Evolutionary conservation across 2,329 filamentous ascomycete genomes (phyloP).

Genomic region (Hymenoscyphus linearis): DNA sequence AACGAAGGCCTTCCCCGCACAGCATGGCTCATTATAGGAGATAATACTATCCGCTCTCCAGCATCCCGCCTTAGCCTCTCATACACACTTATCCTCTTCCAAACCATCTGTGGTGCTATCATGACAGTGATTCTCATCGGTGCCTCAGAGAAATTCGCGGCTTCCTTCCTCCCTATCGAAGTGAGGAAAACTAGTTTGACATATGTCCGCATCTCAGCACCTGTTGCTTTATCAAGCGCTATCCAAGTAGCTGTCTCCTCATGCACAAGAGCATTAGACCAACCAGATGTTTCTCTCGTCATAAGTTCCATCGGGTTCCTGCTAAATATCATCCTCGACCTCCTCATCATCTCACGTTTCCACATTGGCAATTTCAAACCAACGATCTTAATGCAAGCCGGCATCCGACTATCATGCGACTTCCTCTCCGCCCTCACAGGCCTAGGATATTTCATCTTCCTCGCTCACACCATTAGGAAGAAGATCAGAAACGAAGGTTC

Average conservation of each 20-base stretch:
- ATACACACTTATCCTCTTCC: constrained; percentile 58
- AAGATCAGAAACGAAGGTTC: constrained; percentile 1
- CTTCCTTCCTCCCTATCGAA: constrained; percentile 57
- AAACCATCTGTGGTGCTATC: constrained; percentile 50
- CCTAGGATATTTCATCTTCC: constrained; percentile 52
- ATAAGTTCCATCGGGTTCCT: constrained; percentile 60
- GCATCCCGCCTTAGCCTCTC: constrained; percentile 51
- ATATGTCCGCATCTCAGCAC: constrained; percentile 61
- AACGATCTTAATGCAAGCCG: constrained; percentile 59
- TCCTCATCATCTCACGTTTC: constrained; percentile 61
- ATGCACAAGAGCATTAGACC: constrained; percentile 60
- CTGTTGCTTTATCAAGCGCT: constrained; percentile 56
- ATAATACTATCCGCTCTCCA: constrained; percentile 49
- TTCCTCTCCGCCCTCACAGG: constrained; percentile 50
- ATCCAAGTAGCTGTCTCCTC: constrained; percentile 58
- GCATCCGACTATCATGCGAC: constrained; percentile 57
- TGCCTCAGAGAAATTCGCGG: constrained; percentile 49
- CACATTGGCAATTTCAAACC: constrained; percentile 51
- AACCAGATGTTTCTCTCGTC: constrained; percentile 62
- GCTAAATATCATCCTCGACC: constrained; percentile 61
- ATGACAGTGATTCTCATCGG: constrained; percentile 55
- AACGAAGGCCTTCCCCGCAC: constrained; percentile 69
- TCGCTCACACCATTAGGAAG: constrained; percentile 10
- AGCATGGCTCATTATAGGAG: constrained; percentile 64
- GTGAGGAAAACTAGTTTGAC: constrained; percentile 51